These are phyloP conservation scores for Lunasporangiospora selenospora DNA, from an alignment of 192 early-diverging fungal species.

Conservation along the genomic window DNA sequence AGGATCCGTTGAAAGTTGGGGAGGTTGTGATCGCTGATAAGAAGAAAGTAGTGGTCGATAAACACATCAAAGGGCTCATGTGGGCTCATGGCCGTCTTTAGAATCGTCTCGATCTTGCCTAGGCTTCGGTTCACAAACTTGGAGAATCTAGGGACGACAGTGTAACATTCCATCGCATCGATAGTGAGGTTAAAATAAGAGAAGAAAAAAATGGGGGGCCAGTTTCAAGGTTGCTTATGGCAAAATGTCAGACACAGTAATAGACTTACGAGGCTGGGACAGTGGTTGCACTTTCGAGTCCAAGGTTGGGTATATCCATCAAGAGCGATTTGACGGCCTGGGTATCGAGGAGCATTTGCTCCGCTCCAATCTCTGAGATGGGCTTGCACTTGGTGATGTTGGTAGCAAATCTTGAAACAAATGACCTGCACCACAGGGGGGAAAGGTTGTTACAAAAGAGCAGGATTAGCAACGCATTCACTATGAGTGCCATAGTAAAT, in stretches of 20 bases:
- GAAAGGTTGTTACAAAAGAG: background rate
- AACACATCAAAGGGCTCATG: slow-evolving; percentile 83
- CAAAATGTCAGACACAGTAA: background rate
- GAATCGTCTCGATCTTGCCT: slow-evolving; percentile 80
- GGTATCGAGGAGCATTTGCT: slow-evolving; percentile 96
- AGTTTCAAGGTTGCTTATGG: background rate
- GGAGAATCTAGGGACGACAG: slow-evolving; percentile 68
- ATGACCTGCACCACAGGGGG: slow-evolving; percentile 55
- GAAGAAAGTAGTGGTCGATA: slow-evolving; percentile 87
- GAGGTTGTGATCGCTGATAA: slow-evolving; percentile 76
- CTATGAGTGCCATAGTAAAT: no score
- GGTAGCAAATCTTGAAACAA: slow-evolving; percentile 70
- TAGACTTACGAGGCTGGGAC: slow-evolving; percentile 68
- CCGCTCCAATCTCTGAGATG: slow-evolving; percentile 94
- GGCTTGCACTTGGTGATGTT: slow-evolving; percentile 80
- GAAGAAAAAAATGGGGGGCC: background rate
- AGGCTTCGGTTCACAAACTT: slow-evolving; percentile 87
- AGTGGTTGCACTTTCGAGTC: slow-evolving; percentile 55
- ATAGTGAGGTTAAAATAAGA: slow-evolving; percentile 1
- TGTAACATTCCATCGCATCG: slow-evolving; percentile 6
- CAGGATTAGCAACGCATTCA: background rate
- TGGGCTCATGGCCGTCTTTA: slow-evolving; percentile 91
- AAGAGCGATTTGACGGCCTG: slow-evolving; percentile 89
- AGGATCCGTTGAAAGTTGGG: slow-evolving; percentile 81
- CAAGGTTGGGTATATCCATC: slow-evolving; percentile 74